Conservation (phyloP, 2,329 filamentous ascomycete genomes). For the Aotearoamyces nothofagi region DNA sequence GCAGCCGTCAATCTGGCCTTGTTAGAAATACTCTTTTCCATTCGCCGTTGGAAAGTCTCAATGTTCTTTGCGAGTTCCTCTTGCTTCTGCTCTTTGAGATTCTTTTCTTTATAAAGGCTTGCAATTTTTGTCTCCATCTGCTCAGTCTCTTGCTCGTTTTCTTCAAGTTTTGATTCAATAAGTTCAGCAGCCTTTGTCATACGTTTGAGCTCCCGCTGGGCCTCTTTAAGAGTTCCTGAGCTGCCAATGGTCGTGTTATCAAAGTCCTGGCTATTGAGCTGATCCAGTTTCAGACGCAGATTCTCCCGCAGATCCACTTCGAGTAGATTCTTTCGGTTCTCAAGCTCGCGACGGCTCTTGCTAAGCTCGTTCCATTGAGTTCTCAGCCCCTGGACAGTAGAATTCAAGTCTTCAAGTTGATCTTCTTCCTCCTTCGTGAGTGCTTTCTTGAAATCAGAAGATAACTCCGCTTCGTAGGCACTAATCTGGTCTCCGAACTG, state of each 20-base stretch:
- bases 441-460: slow-evolving; percentile 83
- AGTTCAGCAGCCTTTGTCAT: slow-evolving; percentile 51
- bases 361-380: slow-evolving; percentile 65
- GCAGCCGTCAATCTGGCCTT: slow-evolving; percentile 67
- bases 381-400: slow-evolving; percentile 56
- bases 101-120: slow-evolving; percentile 28
- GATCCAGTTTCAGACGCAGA: slow-evolving; percentile 71
- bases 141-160: slow-evolving; percentile 64
- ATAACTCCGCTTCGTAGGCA: slow-evolving; percentile 66
- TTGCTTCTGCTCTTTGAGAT: slow-evolving; percentile 53
- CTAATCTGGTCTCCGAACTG: slow-evolving; percentile 60
- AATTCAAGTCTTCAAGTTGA: slow-evolving; percentile 57
- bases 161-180: slow-evolving; percentile 52
- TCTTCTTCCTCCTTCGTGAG: slow-evolving; percentile 70
- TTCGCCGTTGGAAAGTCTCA: slow-evolving; percentile 71
- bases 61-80: slow-evolving; percentile 66
- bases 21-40: slow-evolving; percentile 85
- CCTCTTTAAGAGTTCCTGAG: slow-evolving; percentile 57
- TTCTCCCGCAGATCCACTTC: slow-evolving; percentile 86
- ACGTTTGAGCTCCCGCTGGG: slow-evolving; percentile 68
- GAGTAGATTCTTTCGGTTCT: slow-evolving; percentile 66
- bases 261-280: slow-evolving; percentile 63
- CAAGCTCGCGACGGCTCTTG: slow-evolving; percentile 58
- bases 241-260: slow-evolving; percentile 49
- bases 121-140: slow-evolving; percentile 24